Evolutionary conservation across 768 basidiomycete species (phyloP).

Genomic region (Tulasnella sp.): DNA sequence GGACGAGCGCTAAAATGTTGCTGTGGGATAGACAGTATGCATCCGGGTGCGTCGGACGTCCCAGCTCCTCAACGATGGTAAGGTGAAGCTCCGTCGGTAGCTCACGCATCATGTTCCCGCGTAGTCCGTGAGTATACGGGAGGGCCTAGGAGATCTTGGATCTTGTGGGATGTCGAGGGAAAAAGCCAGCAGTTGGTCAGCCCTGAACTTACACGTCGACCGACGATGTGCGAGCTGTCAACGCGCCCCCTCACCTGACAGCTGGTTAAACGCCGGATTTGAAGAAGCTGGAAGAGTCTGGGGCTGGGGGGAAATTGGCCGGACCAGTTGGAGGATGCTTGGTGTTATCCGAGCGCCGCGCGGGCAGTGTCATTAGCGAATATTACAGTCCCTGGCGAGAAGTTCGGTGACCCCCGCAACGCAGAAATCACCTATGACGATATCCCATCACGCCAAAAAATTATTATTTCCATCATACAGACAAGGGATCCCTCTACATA

Average conservation of each 20-base stretch:
- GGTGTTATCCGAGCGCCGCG: constrained; percentile 1
- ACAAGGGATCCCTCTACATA: background rate
- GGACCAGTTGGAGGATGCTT: background rate
- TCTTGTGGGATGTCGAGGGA: constrained; percentile 1
- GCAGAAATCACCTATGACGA: background rate
- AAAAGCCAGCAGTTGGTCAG: background rate
- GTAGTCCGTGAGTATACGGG: background rate
- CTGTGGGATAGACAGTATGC: constrained; percentile 2
- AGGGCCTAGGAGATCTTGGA: background rate
- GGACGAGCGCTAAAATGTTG: background rate
- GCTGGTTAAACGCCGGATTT: background rate
- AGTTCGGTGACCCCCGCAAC: background rate
- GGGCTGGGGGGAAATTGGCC: background rate
- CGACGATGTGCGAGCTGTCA: background rate
- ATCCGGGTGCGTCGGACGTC: constrained; percentile 14
- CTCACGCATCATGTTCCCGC: constrained; percentile 13
- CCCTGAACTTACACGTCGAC: constrained; percentile 6
- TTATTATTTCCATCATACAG: background rate
- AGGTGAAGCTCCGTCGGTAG: constrained; percentile 15
- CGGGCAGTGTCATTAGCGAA: background rate
- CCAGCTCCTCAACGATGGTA: constrained; percentile 18
- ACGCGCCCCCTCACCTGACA: background rate
- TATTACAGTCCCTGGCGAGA: background rate
- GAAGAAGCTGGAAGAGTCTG: background rate
- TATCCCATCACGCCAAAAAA: background rate